Percentiles rank a stretch among this genome's conserved stretches.
Conservation (phyloP, 176 grass and related monocot genomes). For the Carex scoparia region DNA sequence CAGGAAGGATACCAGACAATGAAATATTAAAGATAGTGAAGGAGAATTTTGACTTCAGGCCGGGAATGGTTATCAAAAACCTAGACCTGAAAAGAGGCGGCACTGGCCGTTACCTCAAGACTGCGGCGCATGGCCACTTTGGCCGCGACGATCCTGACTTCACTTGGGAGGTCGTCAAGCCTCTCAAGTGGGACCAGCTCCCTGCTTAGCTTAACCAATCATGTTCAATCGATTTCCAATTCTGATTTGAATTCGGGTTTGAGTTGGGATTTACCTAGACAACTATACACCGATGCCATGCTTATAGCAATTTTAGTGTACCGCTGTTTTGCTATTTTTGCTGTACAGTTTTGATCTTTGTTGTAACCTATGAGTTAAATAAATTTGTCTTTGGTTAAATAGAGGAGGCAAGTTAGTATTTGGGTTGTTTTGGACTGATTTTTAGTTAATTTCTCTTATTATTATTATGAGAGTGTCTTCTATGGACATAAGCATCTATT, state of each 20-base stretch:
- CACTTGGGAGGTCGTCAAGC: conserved; percentile 43
- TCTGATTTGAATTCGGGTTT: not conserved
- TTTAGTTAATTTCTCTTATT: not conserved
- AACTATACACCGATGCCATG: not conserved
- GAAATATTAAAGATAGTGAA: conserved; percentile 40
- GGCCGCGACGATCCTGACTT: conserved; percentile 38
- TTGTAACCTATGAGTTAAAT: not conserved
- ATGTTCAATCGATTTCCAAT: not conserved
- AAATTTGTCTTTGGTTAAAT: not conserved
- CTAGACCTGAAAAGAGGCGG: conserved; percentile 38
- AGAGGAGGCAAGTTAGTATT: not conserved
- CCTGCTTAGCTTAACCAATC: not conserved
- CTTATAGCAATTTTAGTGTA: not conserved
- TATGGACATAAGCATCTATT: too few relatives aligned
- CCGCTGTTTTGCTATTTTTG: not conserved
- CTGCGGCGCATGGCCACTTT: conserved; percentile 41
- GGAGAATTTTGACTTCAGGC: conserved; percentile 44
- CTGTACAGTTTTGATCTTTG: not conserved
- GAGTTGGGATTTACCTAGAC: not conserved
- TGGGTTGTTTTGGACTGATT: not conserved
- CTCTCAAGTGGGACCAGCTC: conserved; percentile 30
- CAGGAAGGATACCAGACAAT: conserved; percentile 35
- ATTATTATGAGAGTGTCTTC: too few relatives aligned
- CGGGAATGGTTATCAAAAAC: conserved; percentile 42
- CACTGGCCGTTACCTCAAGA: conserved; percentile 27